Base-by-base conservation (phyloP, 2,329 filamentous ascomycete genomes). In the Acrocalymma vagum region DNA sequence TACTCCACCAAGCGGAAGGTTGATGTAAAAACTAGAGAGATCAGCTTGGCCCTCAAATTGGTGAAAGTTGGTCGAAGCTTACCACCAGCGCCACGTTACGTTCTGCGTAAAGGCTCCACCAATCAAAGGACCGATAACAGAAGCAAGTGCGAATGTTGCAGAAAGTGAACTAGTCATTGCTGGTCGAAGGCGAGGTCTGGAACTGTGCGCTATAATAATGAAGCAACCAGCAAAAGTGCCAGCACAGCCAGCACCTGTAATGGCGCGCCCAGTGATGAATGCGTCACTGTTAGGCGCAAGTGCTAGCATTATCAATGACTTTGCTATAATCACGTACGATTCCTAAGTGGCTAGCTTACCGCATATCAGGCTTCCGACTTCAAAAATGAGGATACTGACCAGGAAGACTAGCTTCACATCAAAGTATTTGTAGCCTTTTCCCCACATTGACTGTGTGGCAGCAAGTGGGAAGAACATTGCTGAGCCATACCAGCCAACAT, bases 311-410 rank as follows among this genome's bases (percentile, higher is more conserved):
- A n/a, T n/a, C n/a, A n/a, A n/a, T n/a, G n/a, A n/a, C n/a, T n/a
- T n/a, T n/a, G n/a, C n/a, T n/a, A n/a, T n/a, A n/a, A n/a, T n/a
- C n/a, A n/a, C n/a, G n/a, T n/a, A n/a, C n/a, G n/a, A n/a, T n/a
- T n/a, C n/a, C n/a, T n/a, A n/a, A n/a, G n/a, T n/a, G n/a, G n/a
- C n/a, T n/a, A n/a, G n/a, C n/a, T n/a, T n/a, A n/a, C n/a, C 81
- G 51, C 79, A 82, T 10, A 84, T 57, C 8, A 78, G 51, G 1
- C 78, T 81, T 2, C 81, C 81, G 7, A 83, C 10, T 53, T 82
- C 78, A 49, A 85, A 84, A 43, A 82, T 38, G 40, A 61, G 45
- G 23, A 71, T 67, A 6, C 58, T 33, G 15, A 23, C 9, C 13
- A 35, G 24, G 13, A 29, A 38, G 20, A 26, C 17, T 6, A 29